Percentiles rank a stretch among this genome's conserved stretches.
Evolutionary conservation across 164 flowering plant species (phyloP).

Genomic region (Hamamelis virginiana): DNA sequence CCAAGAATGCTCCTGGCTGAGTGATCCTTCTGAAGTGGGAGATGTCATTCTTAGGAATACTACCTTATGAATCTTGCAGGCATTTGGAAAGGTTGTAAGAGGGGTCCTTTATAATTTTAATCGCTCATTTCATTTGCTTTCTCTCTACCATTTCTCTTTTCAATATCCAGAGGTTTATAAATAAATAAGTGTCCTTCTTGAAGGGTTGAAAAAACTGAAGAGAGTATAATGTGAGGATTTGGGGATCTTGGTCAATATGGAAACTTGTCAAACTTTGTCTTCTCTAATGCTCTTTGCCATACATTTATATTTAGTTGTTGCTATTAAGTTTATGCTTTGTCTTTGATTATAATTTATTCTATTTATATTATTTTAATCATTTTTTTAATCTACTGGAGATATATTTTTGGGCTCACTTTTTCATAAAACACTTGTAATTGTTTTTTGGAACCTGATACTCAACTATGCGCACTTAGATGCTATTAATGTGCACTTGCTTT

Average conservation of each 20-base stretch:
- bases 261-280: background rate
- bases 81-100: too few species aligned
- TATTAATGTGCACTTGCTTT: slow-evolving; percentile 2
- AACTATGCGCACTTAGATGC: background rate
- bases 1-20: background rate
- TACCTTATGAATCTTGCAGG: too few species aligned
- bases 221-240: too few species aligned
- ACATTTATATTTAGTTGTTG: background rate
- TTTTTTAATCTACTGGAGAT: background rate
- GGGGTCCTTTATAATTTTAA: too few species aligned
- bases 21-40: background rate
- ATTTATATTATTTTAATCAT: background rate
- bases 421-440: background rate
- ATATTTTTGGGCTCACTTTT: background rate
- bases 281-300: background rate
- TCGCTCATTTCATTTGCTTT: background rate
- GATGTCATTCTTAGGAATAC: background rate
- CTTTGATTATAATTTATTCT: background rate
- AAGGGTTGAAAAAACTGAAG: too few species aligned
- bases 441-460: background rate
- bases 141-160: background rate
- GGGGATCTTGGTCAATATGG: background rate
- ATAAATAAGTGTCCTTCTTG: background rate
- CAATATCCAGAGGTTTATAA: background rate
- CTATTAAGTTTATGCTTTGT: background rate